Base-by-base conservation (phyloP, 1,284 basidiomycete species). In the Austroboletus niveus region DNA sequence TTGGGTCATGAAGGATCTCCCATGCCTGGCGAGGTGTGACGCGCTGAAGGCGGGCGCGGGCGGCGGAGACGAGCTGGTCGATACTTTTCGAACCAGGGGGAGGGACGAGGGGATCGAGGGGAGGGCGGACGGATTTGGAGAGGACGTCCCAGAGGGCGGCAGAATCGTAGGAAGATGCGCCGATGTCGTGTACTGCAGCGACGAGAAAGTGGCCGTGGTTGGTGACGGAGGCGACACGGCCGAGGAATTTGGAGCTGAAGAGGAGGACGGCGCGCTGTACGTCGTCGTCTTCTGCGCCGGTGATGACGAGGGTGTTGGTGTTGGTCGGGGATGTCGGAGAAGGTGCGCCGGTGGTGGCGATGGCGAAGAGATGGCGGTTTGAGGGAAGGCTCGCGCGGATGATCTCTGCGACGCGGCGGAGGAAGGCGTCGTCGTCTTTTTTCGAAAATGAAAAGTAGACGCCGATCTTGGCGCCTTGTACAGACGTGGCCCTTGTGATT, bases 21-120 rank as follows among this genome's bases (percentile, higher is more conserved):
- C 77, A 79, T 1, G 86, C 86, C 56, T 84, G 72, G n/a, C 61
- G 60, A 1, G 85, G 17, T 17, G 17, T 17, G 17, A 89, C 66
- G 8, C 88, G 78, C 52, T 86, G 78, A 2, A 90, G 72, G 27
- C 78, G 76, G 0, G 83, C 75, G 4, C 86, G 79, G 0, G 82
- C 80, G 24, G 76, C 73, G 0, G 68, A 67, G 11, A 90, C 74
- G 6, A 85, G 73, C 51, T 80, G 71, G 20, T 74, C 73, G 50
- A 84, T 80, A 29, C 78, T 73, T 52, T 73, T 71, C 1, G 85
- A 84, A 22, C 84, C 82, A 0, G 82, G 78, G 0, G 87, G 88
- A n/a, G n/a, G n/a, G n/a, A n/a, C n/a, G n/a, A n/a, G n/a, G 6
- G 85, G 81, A 57, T 87, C 79, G 41, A 83, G 77, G n/a, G 81